Evolutionary conservation across 2,329 filamentous ascomycete species (phyloP), one percentile per base, ranked within the genome.

Genomic region (Aspergillus intermedius): DNA sequence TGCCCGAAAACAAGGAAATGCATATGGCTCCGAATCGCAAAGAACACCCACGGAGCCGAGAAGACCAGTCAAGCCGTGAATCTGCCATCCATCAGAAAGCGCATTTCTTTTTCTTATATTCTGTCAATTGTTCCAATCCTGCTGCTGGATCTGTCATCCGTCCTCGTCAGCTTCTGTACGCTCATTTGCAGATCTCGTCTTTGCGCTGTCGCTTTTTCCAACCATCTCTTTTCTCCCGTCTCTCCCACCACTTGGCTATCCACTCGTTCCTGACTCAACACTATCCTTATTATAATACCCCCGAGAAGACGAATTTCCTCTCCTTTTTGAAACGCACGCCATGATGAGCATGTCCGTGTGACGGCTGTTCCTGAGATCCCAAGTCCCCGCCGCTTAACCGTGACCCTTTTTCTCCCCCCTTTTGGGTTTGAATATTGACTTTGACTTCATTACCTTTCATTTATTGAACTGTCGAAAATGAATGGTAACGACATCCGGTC

Each of bases 401-500:
- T 40, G 19, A 39, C 45, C 35, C 23, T 47, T 37, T 44, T 45
- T 35, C 34, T 51, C 46, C 49, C 44, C 43, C 43, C 40, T 37
- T 42, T 42, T 42, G 8, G 17, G 19, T 34, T 46, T 49, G 19
- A 46, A 48, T 37, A 37, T 37, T 37, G 34, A 19, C 34, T 37
- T 37, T 19, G 34, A 37, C 17, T 15, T 37, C 25, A 30, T 12
- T 30, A 30, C 25, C 25, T 37, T 19, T 37, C 9, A 10, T 37
- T 19, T 37, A 37, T 50, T 50, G 44, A 53, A 47, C 46, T 37
- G 35, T 45, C 54, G 62, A 30, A 50, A 51, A 70, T 68, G 65
- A 66, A 62, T 45, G 54, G 62, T 47, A 53, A 55, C 32, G 70
- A 68, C 48, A 54, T 67, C 28, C 65, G 67, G 40, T 70, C 68